Conservation (phyloP, 768 basidiomycete genomes). For the Coprinopsis marcescibilis region DNA sequence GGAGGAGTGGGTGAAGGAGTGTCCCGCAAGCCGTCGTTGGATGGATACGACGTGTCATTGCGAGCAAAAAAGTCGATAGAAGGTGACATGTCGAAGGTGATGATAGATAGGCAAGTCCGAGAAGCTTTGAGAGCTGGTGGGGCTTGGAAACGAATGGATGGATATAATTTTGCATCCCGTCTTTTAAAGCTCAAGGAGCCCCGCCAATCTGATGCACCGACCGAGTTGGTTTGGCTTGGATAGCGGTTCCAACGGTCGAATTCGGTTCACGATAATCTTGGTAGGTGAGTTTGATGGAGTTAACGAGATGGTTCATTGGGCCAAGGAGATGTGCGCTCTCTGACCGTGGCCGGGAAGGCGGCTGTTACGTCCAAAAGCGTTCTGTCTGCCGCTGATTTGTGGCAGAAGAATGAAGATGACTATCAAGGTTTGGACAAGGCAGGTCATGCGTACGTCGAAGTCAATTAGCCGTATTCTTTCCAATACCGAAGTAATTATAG, state of each 20-base stretch:
- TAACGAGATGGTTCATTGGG: slow-evolving; percentile 3
- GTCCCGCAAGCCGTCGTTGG: not conserved
- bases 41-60: not conserved
- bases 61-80: slow-evolving; percentile 7
- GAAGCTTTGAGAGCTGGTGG: not conserved
- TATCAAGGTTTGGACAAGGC: too few relatives aligned
- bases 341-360: too few relatives aligned
- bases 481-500: too few relatives aligned
- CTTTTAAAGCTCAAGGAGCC: slow-evolving; percentile 1
- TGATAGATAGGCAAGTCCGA: not conserved
- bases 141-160: not conserved
- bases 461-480: too few relatives aligned
- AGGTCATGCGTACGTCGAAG: too few relatives aligned
- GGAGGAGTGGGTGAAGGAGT: slow-evolving; percentile 2
- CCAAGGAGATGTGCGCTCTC: slow-evolving; percentile 10
- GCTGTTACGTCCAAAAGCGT: too few relatives aligned
- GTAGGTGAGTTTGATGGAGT: not conserved
- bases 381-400: too few relatives aligned
- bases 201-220: not conserved
- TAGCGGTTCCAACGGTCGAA: slow-evolving; percentile 4
- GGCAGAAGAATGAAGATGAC: too few relatives aligned
- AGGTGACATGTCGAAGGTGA: slow-evolving; percentile 5
- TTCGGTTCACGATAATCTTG: slow-evolving; percentile 8
- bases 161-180: not conserved
- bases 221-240: not conserved